phyloP scores from a whole-genome alignment of 305 asterid genomes.

The Lippia alba region DNA sequence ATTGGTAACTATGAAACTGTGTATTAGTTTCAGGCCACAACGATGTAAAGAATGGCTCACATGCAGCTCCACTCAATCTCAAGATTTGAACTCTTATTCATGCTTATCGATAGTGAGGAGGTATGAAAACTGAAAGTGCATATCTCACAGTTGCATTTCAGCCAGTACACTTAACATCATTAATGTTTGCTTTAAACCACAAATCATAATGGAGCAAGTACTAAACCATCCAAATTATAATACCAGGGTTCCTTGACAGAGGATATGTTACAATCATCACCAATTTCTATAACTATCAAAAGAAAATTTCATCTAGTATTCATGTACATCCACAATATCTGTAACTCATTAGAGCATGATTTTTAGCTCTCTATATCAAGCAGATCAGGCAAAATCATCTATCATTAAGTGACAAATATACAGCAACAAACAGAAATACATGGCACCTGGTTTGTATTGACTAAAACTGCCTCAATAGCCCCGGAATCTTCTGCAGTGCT shows the following conservation, averaged over 20 bases:
- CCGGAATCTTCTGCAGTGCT: slow-evolving; percentile 68
- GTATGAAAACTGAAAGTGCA: slow-evolving; percentile 7
- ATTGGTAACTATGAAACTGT: slow-evolving; percentile 2
- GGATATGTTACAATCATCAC: not conserved
- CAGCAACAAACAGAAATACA: slow-evolving; percentile 22
- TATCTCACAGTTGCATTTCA: slow-evolving; percentile 15
- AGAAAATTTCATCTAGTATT: not conserved
- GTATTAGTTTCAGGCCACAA: slow-evolving; percentile 5
- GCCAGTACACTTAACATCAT: not conserved
- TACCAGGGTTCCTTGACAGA: no score
- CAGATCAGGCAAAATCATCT: slow-evolving; percentile 25
- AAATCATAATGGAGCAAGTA: slow-evolving; percentile 18
- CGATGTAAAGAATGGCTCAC: slow-evolving; percentile 4
- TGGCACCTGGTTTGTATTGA: slow-evolving; percentile 85
- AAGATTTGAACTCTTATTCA: slow-evolving; percentile 16
- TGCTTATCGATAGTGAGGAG: not conserved
- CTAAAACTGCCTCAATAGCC: slow-evolving; percentile 70
- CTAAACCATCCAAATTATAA: not conserved
- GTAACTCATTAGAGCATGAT: slow-evolving; percentile 6
- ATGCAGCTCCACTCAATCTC: slow-evolving; percentile 10
- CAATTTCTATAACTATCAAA: not conserved
- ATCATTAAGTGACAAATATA: slow-evolving; percentile 7
- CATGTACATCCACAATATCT: not conserved
- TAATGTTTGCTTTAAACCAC: slow-evolving; percentile 27
- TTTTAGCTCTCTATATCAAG: not conserved